phyloP scores from a whole-genome alignment of 2,329 filamentous ascomycete species.

The Cryphonectria carpinicola region DNA sequence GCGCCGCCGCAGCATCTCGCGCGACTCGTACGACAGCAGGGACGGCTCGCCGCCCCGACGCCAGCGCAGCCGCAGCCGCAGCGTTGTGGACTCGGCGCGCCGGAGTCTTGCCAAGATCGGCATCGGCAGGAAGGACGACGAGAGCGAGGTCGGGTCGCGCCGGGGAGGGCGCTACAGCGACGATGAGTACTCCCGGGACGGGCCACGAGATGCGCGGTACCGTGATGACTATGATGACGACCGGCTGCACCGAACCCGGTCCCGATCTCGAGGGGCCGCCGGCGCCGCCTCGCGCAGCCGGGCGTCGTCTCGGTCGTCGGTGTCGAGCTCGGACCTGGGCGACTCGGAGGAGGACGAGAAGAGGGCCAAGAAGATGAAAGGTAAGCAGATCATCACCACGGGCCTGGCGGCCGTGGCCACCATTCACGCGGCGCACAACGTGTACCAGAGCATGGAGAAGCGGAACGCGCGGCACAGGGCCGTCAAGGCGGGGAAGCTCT shows the following conservation, averaged over 20 bases:
- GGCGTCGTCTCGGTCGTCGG: constrained; percentile 48
- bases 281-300: constrained; percentile 33
- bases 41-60: constrained; percentile 45
- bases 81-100: constrained; percentile 65
- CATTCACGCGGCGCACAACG: constrained; percentile 62
- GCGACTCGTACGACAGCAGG: constrained; percentile 51
- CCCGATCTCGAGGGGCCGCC: constrained; percentile 43
- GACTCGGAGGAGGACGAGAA: constrained; percentile 62
- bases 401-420: constrained; percentile 62
- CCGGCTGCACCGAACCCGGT: constrained; percentile 44
- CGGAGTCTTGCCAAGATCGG: constrained; percentile 66
- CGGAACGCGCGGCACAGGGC: constrained; percentile 56
- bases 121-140: constrained; percentile 53
- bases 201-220: constrained; percentile 40
- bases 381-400: constrained; percentile 63
- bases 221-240: constrained; percentile 52
- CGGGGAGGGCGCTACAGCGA: constrained; percentile 42
- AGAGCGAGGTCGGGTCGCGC: constrained; percentile 32
- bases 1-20: constrained; percentile 45
- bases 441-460: constrained; percentile 64
- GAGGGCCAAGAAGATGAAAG: constrained; percentile 60
- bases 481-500: constrained; percentile 57
- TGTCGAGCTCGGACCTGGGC: constrained; percentile 58
- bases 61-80: constrained; percentile 63
- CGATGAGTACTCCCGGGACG: constrained; percentile 50